phyloP scores from a whole-genome alignment of 441 rosid genomes.

The Eutrema salsugineum region DNA sequence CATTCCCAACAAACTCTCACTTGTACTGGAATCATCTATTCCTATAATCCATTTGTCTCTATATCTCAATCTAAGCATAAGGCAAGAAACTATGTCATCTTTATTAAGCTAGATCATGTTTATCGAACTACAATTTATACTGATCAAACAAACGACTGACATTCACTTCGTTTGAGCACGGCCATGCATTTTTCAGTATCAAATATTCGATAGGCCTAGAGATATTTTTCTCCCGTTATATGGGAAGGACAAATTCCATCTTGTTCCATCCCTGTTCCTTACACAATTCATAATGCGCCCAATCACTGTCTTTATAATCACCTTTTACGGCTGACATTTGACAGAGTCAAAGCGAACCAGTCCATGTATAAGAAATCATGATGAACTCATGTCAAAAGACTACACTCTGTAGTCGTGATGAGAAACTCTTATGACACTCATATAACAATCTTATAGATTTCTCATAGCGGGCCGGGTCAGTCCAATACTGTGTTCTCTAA shows the following conservation, averaged over 20 bases:
- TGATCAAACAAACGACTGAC: too few species aligned
- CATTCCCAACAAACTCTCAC: not conserved
- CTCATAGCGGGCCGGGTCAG: not conserved
- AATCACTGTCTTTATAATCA: not conserved
- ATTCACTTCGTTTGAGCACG: too few species aligned
- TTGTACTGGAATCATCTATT: not conserved
- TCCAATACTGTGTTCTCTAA: too few species aligned
- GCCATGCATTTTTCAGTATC: too few species aligned
- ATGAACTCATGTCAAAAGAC: not conserved
- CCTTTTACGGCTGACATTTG: not conserved
- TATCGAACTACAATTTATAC: too few species aligned
- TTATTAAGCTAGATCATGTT: not conserved
- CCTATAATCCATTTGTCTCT: not conserved
- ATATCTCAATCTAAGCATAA: not conserved
- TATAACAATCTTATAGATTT: not conserved
- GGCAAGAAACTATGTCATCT: not conserved
- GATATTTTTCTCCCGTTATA: too few species aligned
- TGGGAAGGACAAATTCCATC: too few species aligned
- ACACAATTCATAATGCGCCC: too few species aligned
- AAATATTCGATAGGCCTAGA: too few species aligned
- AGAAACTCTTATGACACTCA: not conserved
- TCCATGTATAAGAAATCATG: not conserved
- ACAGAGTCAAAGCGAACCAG: not conserved
- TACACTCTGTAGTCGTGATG: not conserved
- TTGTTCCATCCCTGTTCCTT: too few species aligned